These are phyloP conservation scores for Clonostachys rosea DNA, from an alignment of 2,329 filamentous ascomycete species.

Conservation along the genomic window DNA sequence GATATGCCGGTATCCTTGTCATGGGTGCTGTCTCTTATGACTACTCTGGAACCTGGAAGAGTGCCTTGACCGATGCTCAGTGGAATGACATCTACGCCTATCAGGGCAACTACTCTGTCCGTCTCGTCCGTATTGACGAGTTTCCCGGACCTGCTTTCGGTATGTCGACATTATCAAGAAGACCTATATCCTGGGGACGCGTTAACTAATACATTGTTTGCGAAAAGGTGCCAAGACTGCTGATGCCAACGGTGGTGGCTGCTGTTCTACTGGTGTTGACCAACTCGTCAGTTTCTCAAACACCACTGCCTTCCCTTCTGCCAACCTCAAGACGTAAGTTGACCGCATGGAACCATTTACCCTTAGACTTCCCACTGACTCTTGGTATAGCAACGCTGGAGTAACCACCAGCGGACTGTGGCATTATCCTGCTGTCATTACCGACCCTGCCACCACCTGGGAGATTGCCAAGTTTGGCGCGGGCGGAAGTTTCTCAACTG, in stretches of 20 bases:
- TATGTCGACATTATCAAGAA: slow-evolving; percentile 12
- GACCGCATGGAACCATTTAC: not conserved
- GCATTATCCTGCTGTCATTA: slow-evolving; percentile 54
- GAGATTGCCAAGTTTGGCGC: slow-evolving; percentile 47
- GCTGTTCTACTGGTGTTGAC: slow-evolving; percentile 41
- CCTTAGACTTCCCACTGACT: not conserved
- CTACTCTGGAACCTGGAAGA: slow-evolving; percentile 39
- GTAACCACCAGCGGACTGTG: slow-evolving; percentile 47
- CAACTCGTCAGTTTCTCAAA: slow-evolving; percentile 51
- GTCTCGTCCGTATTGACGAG: slow-evolving; percentile 56
- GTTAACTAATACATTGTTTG: not conserved
- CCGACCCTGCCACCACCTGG: slow-evolving; percentile 45
- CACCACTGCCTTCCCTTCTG: slow-evolving; percentile 44
- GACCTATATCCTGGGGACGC: slow-evolving; percentile 14
- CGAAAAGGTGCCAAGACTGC: not conserved
- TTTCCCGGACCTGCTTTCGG: slow-evolving; percentile 48
- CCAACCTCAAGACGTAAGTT: slow-evolving; percentile 41
- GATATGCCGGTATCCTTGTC: slow-evolving; percentile 55
- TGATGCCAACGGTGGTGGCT: slow-evolving; percentile 22
- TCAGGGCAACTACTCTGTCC: slow-evolving; percentile 50
- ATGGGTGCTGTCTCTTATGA: slow-evolving; percentile 49
- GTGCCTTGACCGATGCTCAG: slow-evolving; percentile 50
- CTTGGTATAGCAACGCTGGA: slow-evolving; percentile 24
- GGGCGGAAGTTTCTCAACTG: slow-evolving; percentile 27
- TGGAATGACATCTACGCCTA: slow-evolving; percentile 52